Base-by-base conservation (phyloP, 2,329 filamentous ascomycete genomes). In the Beauveria scarabaeidicola region DNA sequence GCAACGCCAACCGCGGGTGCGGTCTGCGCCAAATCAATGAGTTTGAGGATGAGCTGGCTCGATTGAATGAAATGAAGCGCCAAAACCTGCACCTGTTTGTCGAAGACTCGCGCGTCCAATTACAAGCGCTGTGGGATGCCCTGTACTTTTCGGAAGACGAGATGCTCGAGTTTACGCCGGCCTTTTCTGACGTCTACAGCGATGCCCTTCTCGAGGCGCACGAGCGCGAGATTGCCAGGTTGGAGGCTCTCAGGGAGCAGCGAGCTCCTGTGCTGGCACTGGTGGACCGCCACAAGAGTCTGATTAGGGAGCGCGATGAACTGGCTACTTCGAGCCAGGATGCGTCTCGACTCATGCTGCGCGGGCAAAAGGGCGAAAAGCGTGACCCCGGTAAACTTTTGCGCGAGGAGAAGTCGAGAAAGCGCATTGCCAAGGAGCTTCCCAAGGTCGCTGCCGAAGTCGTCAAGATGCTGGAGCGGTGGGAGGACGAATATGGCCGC, bases 351-450 rank as follows among this genome's bases (percentile, higher is more conserved):
- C 79, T 99, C 32, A 91, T 97, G 87, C 84, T 86, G 67, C 91
- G 93, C 62, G 92, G 92, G 2, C 87, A 91, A 65, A 96, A 96
- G 76, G 93, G 93, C 58, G 93, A 97, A 76, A 90, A 87, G 73
- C 89, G 95, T 63, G 94, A 99, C 69, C 94, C 94, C 3, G 93
- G 91, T 54, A 94, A 96, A 75, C 81, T 99, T 17, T 79, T 99
- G 56, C 84, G 94, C 32, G 94, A 99, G 70, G 94, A 99, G 76
- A 99, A 97, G 81, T 96, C 96, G 90, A 86, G 94, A 62, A 99
- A 99, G 82, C 84, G 92, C 61, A 97, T 99, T 63, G 83, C 92
- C 27, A 99, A 97, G 73, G 94, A 99, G 69, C 78, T 99, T 32
- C 94, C 94, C 59, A 97, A 96, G 77, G 81, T 99, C 47, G 87